Conservation (phyloP, 1,284 basidiomycete genomes). For the Tausonia pullulans region DNA sequence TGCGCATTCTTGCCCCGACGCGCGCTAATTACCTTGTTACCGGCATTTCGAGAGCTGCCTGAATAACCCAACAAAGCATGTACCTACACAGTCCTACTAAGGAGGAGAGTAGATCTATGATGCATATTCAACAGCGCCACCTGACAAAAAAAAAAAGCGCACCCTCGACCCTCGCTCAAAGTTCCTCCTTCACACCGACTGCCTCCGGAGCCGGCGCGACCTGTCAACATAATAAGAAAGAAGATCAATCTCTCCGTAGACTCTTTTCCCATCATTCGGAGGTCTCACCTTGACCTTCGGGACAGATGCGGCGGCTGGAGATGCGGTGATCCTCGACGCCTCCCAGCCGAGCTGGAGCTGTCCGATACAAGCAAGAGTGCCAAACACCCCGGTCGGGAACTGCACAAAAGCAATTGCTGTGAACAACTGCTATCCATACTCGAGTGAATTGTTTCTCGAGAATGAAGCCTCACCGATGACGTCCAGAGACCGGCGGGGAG, state of each 20-base stretch:
- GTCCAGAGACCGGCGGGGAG: slow-evolving; percentile 10
- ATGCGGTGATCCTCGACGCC: background rate
- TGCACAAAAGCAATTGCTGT: background rate
- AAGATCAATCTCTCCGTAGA: background rate
- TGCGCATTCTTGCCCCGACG: too few species aligned
- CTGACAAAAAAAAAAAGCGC: too few species aligned
- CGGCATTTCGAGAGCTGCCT: too few species aligned
- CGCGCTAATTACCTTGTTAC: too few species aligned
- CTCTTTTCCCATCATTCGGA: background rate
- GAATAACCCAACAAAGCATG: too few species aligned
- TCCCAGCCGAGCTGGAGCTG: slow-evolving; percentile 11
- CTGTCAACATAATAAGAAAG: too few species aligned
- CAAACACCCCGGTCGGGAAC: slow-evolving; percentile 12
- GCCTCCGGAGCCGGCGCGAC: too few species aligned
- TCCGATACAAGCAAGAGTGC: slow-evolving; percentile 9
- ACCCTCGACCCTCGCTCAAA: too few species aligned
- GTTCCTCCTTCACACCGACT: too few species aligned
- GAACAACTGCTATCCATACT: background rate
- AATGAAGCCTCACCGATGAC: background rate
- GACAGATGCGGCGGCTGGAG: background rate
- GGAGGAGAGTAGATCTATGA: too few species aligned
- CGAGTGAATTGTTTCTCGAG: background rate
- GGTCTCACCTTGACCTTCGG: background rate
- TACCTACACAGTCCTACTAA: too few species aligned
- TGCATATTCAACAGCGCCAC: too few species aligned